phyloP scores from a whole-genome alignment of 768 basidiomycete genomes.

The Podaxis sp. region DNA sequence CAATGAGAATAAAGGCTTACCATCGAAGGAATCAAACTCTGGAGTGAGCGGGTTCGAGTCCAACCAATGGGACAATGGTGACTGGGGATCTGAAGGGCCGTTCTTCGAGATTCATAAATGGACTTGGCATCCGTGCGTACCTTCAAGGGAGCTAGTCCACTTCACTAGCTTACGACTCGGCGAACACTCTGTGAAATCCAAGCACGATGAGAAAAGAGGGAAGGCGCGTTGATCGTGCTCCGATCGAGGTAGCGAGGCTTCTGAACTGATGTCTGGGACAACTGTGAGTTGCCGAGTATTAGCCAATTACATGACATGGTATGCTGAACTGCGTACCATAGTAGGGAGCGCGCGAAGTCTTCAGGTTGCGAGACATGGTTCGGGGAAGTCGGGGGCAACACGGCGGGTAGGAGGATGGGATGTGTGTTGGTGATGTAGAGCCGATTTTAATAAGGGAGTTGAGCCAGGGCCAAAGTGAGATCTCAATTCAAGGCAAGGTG shows the following conservation, averaged over 20 bases:
- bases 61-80: constrained; percentile 23
- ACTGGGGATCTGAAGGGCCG: constrained; percentile 15
- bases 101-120: not conserved
- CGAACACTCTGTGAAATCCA: not conserved
- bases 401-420: not conserved
- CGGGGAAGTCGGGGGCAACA: not conserved
- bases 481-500: constrained; percentile 21
- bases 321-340: not conserved
- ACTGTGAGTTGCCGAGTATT: not conserved
- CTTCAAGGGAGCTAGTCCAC: not conserved
- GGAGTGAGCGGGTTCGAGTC: constrained; percentile 18
- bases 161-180: not conserved
- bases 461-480: constrained; percentile 25
- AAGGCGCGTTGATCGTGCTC: not conserved
- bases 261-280: not conserved
- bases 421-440: not conserved
- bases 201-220: not conserved
- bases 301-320: not conserved
- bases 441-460: constrained; percentile 28
- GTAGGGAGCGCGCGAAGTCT: not conserved
- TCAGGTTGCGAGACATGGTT: not conserved
- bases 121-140: not conserved
- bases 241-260: not conserved
- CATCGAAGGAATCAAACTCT: constrained; percentile 22
- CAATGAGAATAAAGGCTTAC: not conserved